These are phyloP conservation scores for Xylaria polymorpha DNA, from an alignment of 2,329 filamentous ascomycete species.

Conservation along the genomic window DNA sequence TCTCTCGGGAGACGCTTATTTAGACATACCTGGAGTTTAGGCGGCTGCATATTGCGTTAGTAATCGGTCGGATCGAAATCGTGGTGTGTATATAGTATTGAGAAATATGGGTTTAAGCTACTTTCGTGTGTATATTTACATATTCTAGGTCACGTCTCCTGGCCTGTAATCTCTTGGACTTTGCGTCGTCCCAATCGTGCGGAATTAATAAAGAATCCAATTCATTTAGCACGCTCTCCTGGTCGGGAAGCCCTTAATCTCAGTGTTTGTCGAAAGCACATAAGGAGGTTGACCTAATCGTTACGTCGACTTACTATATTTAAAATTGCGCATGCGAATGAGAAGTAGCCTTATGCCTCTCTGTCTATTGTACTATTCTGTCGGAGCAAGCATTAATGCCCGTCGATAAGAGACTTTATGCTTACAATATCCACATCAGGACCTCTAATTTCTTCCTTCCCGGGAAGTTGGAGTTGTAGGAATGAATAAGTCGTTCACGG, in stretches of 20 bases:
- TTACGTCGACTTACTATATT: too few species aligned
- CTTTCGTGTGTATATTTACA: constrained; percentile 9
- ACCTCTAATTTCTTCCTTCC: too few species aligned
- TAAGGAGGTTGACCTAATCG: too few species aligned
- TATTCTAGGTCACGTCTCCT: neutral
- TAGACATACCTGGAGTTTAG: constrained; percentile 24
- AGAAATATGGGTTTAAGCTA: neutral
- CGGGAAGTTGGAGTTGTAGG: neutral
- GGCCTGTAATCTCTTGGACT: neutral
- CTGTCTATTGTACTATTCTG: too few species aligned
- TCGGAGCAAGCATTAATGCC: too few species aligned
- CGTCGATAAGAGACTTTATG: too few species aligned
- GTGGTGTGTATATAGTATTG: constrained; percentile 21
- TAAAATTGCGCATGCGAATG: too few species aligned
- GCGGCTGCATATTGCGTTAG: constrained; percentile 4
- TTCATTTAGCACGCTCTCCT: too few species aligned
- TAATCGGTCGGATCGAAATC: neutral
- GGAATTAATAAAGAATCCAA: neutral
- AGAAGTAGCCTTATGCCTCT: too few species aligned
- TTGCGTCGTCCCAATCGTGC: neutral
- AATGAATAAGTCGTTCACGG: neutral
- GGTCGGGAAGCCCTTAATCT: too few species aligned
- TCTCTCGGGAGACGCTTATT: constrained; percentile 32
- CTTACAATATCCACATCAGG: too few species aligned
- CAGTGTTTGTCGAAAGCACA: too few species aligned